A percentile compares a stretch with the other conserved stretches of the same genome.
phyloP scores from a whole-genome alignment of 352 stramenopile genomes.

The Phytophthora pseudosyringae region DNA sequence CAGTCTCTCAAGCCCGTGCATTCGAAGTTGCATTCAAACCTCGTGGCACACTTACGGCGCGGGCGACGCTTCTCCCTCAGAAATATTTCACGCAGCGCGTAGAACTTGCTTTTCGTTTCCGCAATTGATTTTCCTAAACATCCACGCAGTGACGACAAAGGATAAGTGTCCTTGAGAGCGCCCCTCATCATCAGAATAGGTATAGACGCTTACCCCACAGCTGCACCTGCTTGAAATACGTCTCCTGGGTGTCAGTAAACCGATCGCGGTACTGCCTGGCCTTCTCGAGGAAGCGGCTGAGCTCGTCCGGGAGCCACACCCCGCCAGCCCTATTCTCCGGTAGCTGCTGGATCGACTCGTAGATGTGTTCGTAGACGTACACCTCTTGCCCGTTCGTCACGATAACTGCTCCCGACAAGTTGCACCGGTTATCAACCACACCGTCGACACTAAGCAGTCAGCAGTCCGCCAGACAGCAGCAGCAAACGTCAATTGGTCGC shows the following conservation, averaged over 20 bases:
- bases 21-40: not conserved
- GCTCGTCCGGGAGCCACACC: constrained; percentile 74
- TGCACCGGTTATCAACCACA: not conserved
- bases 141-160: not conserved
- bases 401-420: constrained; percentile 28
- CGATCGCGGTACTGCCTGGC: constrained; percentile 60
- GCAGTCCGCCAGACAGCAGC: not conserved
- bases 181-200: not conserved
- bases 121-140: constrained; percentile 59
- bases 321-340: constrained; percentile 65
- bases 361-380: constrained; percentile 70
- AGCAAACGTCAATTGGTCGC: not conserved
- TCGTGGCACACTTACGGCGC: constrained; percentile 23
- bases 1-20: not conserved
- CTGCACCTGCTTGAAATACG: constrained; percentile 75
- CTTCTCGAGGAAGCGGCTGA: constrained; percentile 66
- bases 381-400: constrained; percentile 42
- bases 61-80: constrained; percentile 46
- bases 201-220: constrained; percentile 57
- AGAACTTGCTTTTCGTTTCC: constrained; percentile 77
- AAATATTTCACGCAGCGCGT: constrained; percentile 71
- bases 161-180: not conserved
- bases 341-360: constrained; percentile 67
- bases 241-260: constrained; percentile 43
- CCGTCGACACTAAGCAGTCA: not conserved